Evolutionary conservation across 169 alveolate genomes (phyloP).

Genomic region (Plasmodium vinckei): DNA sequence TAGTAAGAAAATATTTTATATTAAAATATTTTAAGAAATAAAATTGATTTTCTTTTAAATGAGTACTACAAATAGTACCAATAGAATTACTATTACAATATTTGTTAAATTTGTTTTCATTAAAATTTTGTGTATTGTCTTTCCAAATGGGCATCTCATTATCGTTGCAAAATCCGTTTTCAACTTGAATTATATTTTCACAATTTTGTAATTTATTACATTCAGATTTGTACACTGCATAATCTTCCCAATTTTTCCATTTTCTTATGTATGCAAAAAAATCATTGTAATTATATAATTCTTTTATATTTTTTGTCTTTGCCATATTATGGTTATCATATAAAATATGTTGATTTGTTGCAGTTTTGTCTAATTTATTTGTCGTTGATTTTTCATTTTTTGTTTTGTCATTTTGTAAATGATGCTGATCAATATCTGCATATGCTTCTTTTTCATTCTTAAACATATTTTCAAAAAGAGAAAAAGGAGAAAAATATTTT

Average conservation of each 20-base stretch:
- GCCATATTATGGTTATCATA: not conserved
- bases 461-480: conserved; percentile 54
- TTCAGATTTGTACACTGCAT: conserved; percentile 1
- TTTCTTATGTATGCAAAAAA: conserved; percentile 25
- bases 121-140: not conserved
- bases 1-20: conserved; percentile 26
- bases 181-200: not conserved
- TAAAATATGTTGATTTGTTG: not conserved
- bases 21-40: conserved; percentile 47
- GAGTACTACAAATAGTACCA: too few relatives aligned
- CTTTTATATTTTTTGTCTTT: conserved; percentile 15
- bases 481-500: conserved; percentile 46
- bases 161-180: not conserved
- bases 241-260: conserved; percentile 18
- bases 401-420: not conserved
- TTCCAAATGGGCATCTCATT: not conserved
- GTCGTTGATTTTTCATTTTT: not conserved
- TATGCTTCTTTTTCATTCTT: not conserved
- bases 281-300: conserved; percentile 2
- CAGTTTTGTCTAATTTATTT: conserved; percentile 1
- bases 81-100: too few relatives aligned
- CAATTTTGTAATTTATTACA: not conserved
- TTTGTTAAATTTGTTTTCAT: too few relatives aligned
- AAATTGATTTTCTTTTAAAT: conserved; percentile 25
- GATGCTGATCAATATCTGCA: too few relatives aligned